phyloP scores from a whole-genome alignment of 768 basidiomycete genomes.

The Tylopilus subfusipes region DNA sequence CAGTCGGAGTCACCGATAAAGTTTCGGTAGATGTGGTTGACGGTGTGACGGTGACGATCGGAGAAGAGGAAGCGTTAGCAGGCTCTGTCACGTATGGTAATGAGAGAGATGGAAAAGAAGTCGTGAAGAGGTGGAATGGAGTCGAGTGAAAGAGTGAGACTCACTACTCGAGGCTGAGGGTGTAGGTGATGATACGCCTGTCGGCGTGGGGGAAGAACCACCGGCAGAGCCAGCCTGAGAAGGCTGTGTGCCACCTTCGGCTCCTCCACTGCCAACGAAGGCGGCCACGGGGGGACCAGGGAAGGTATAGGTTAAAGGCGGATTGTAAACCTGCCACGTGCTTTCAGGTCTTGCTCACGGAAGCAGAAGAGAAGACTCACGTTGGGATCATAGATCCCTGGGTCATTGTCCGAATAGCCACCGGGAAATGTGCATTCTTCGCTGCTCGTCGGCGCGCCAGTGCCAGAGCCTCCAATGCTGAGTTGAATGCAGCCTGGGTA shows the following conservation, averaged over 20 bases:
- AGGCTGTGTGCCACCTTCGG: constrained; percentile 20
- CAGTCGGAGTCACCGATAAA: constrained; percentile 1
- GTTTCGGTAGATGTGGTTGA: constrained; percentile 6
- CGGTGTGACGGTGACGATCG: not conserved
- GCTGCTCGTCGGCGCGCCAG: constrained; percentile 14
- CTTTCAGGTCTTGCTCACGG: not conserved
- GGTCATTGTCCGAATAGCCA: constrained; percentile 63
- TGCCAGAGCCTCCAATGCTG: constrained; percentile 27
- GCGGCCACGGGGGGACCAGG: constrained; percentile 51
- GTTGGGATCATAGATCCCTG: constrained; percentile 58
- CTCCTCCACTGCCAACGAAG: constrained; percentile 30
- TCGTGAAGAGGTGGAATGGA: not conserved
- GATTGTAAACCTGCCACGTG: constrained; percentile 27
- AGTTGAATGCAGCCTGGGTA: constrained; percentile 32
- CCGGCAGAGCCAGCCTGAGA: constrained; percentile 14
- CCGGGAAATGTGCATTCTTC: constrained; percentile 63
- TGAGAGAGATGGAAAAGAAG: constrained; percentile 8
- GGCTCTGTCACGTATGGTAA: constrained; percentile 23
- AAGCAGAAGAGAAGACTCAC: constrained; percentile 24
- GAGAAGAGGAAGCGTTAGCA: constrained; percentile 19
- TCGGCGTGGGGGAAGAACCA: constrained; percentile 13
- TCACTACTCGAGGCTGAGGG: constrained; percentile 17
- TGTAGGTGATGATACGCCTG: constrained; percentile 12
- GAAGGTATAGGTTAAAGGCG: constrained; percentile 42
- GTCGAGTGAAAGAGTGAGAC: constrained; percentile 5